Evolutionary conservation across 202 grass and related monocot genomes (phyloP).

Genomic region (Eragrostis tef): DNA sequence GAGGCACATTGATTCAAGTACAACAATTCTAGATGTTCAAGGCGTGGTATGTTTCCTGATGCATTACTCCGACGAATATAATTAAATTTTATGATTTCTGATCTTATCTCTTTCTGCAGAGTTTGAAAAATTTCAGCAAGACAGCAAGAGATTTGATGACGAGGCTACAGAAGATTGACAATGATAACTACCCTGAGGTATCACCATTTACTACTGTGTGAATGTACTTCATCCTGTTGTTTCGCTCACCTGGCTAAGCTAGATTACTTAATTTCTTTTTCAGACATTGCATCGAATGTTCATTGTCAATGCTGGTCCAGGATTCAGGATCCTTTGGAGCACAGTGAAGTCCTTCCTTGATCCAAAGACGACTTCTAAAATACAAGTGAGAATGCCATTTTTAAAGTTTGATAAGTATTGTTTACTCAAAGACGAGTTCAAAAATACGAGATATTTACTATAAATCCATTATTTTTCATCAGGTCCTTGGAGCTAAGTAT

Average conservation of each 20-base stretch:
- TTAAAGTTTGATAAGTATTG: constrained; percentile 18
- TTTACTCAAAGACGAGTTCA: constrained; percentile 63
- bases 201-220: background rate
- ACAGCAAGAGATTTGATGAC: constrained; percentile 67
- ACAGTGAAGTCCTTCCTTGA: constrained; percentile 77
- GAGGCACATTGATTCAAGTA: constrained; percentile 60
- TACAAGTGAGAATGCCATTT: constrained; percentile 51
- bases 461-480: constrained; percentile 14
- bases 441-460: constrained; percentile 53
- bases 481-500: constrained; percentile 74
- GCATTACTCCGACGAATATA: background rate
- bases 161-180: constrained; percentile 68
- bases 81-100: constrained; percentile 8
- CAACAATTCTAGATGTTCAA: constrained; percentile 66
- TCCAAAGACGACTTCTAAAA: constrained; percentile 77
- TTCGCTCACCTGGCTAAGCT: background rate
- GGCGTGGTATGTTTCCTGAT: constrained; percentile 55
- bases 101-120: constrained; percentile 41
- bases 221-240: constrained; percentile 3
- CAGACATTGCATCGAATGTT: constrained; percentile 73
- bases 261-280: constrained; percentile 27
- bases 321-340: constrained; percentile 72
- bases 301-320: constrained; percentile 72
- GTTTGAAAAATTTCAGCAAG: constrained; percentile 83
- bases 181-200: constrained; percentile 76